phyloP scores from a whole-genome alignment of 2,329 filamentous ascomycete genomes.

The Mycosphaerelloides madeirae region DNA sequence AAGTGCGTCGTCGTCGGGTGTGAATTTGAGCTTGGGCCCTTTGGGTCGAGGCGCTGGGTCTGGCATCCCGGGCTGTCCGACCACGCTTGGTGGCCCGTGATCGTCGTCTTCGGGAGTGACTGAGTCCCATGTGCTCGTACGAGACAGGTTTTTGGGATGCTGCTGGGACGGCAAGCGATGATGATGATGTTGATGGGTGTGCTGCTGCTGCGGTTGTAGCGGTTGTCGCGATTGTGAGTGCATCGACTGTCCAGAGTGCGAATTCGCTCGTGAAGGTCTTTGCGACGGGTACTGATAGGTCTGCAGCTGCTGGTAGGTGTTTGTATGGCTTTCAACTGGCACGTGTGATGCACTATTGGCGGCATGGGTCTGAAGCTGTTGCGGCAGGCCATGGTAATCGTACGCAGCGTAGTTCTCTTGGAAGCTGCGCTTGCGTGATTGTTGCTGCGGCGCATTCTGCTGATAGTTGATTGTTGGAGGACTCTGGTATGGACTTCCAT shows the following conservation, averaged over 20 bases:
- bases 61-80: conserved; percentile 84
- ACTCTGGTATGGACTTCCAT: conserved; percentile 28
- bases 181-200: conserved; percentile 60
- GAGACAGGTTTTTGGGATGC: conserved; percentile 63
- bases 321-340: conserved; percentile 28
- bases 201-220: conserved; percentile 53
- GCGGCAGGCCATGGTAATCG: conserved; percentile 39
- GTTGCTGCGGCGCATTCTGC: conserved; percentile 13
- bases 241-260: conserved; percentile 17
- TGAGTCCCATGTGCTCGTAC: conserved; percentile 45
- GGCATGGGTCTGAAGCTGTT: conserved; percentile 26
- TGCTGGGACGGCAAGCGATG: conserved; percentile 72
- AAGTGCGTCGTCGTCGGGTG: conserved; percentile 81
- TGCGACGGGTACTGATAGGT: conserved; percentile 9
- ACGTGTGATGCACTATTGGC: conserved; percentile 26
- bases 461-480: conserved; percentile 32
- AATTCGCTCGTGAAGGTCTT: conserved; percentile 20
- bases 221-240: conserved; percentile 15
- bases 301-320: no score
- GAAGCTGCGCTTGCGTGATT: conserved; percentile 41
- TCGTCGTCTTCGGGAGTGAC: conserved; percentile 30
- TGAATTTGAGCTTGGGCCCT: conserved; percentile 90
- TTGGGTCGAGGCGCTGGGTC: conserved; percentile 72
- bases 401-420: conserved; percentile 39
- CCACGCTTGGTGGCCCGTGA: conserved; percentile 70